phyloP scores from a whole-genome alignment of 202 grass and related monocot species.

The Musa balbisiana region DNA sequence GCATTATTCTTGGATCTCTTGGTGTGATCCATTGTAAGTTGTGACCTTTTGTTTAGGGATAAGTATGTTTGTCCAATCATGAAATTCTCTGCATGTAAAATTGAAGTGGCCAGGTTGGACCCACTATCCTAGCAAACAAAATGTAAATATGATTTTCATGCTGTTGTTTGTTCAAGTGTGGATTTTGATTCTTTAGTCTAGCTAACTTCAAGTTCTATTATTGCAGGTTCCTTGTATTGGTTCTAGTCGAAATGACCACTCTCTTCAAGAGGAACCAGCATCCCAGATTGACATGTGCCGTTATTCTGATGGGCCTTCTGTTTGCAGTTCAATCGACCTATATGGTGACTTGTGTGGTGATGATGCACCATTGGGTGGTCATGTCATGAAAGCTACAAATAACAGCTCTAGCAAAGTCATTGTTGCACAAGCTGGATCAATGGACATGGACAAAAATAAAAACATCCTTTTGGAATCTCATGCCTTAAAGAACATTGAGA shows the following conservation, averaged over 20 bases:
- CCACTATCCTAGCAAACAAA: neutral
- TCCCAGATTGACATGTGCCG: conserved; percentile 22
- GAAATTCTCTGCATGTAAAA: neutral
- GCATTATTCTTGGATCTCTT: too few species aligned
- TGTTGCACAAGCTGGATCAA: conserved; percentile 33
- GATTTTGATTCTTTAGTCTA: neutral
- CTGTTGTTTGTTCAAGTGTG: too few species aligned
- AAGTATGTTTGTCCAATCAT: neutral
- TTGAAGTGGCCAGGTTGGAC: neutral
- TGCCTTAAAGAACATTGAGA: conserved; percentile 25
- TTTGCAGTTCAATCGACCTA: conserved; percentile 63
- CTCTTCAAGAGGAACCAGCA: conserved; percentile 21
- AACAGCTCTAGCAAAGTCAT: conserved; percentile 40
- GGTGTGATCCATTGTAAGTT: neutral
- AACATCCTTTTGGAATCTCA: conserved; percentile 24
- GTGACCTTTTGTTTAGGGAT: neutral
- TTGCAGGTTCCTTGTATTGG: conserved; percentile 45
- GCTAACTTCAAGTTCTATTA: conserved; percentile 25
- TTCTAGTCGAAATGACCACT: conserved; percentile 26
- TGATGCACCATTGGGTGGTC: conserved; percentile 35
- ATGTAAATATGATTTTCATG: too few species aligned
- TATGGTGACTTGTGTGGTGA: conserved; percentile 72
- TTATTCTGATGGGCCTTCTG: conserved; percentile 38
- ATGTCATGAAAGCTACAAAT: conserved; percentile 35
- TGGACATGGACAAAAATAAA: conserved; percentile 46